phyloP scores from a whole-genome alignment of 495 filamentous ascomycete genomes.

The Xeromyces bisporus region DNA sequence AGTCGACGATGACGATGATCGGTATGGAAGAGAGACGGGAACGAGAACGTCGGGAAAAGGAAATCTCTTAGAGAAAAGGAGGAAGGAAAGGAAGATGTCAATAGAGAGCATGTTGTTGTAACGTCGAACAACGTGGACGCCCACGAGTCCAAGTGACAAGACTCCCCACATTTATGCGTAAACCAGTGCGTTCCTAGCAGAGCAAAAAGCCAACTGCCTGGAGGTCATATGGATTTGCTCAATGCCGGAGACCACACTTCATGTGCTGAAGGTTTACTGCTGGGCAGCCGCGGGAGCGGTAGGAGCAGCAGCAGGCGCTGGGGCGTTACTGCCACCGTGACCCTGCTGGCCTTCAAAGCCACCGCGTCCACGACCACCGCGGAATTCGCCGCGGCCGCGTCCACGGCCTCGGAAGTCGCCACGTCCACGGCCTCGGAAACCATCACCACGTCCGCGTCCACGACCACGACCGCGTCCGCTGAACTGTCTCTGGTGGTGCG shows the following conservation, averaged over 20 bases:
- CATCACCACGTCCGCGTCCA: slow-evolving; percentile 36
- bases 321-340: slow-evolving; percentile 9
- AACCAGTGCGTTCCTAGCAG: too few relatives aligned
- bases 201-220: too few relatives aligned
- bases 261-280: slow-evolving; percentile 4
- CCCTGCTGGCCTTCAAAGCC: slow-evolving; percentile 21
- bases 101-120: too few relatives aligned
- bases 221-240: too few relatives aligned
- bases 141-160: too few relatives aligned
- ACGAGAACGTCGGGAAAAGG: slow-evolving; percentile 2
- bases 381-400: slow-evolving; percentile 22
- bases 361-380: slow-evolving; percentile 18
- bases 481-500: slow-evolving; percentile 31
- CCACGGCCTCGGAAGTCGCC: slow-evolving; percentile 33
- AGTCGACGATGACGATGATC: slow-evolving; percentile 3
- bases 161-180: too few relatives aligned
- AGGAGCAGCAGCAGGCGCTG: slow-evolving; percentile 9
- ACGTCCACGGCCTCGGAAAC: slow-evolving; percentile 38
- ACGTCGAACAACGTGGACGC: too few relatives aligned
- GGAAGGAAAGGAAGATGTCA: slow-evolving; percentile 2
- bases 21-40: neutral
- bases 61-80: slow-evolving; percentile 1
- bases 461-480: slow-evolving; percentile 36
- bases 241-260: too few relatives aligned
- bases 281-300: slow-evolving; percentile 1